These are phyloP conservation scores for Leavenworthia alabamica DNA, from an alignment of 345 rosid species.

Conservation along the genomic window DNA sequence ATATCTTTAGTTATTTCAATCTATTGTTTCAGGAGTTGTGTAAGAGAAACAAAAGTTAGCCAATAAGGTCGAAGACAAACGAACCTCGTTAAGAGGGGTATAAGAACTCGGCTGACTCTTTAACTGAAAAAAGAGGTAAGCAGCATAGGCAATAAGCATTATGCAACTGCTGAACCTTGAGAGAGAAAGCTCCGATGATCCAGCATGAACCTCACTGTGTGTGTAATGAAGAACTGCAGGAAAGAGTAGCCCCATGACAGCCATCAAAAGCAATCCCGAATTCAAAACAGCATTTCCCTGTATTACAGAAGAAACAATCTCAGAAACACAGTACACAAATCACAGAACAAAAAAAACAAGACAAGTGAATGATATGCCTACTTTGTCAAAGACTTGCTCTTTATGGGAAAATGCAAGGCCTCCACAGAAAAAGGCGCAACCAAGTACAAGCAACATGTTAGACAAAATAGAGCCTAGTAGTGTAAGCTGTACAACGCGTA, in stretches of 20 bases:
- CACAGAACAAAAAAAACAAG: not conserved
- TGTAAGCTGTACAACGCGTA: constrained; percentile 85
- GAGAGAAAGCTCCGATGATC: constrained; percentile 80
- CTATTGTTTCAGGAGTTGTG: not conserved
- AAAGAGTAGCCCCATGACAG: constrained; percentile 93
- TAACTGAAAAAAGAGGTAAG: constrained; percentile 80
- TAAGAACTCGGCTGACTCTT: constrained; percentile 49
- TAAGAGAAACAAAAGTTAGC: not conserved
- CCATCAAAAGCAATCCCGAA: constrained; percentile 92
- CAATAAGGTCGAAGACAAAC: constrained; percentile 12
- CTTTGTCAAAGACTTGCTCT: constrained; percentile 85
- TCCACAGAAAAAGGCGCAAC: constrained; percentile 89
- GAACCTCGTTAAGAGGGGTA: constrained; percentile 53
- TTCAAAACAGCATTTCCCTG: constrained; percentile 77
- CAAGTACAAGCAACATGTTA: constrained; percentile 94
- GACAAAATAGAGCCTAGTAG: constrained; percentile 87
- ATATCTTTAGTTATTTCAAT: not conserved
- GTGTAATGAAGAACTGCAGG: constrained; percentile 91
- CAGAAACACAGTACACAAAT: constrained; percentile 19
- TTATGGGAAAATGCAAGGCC: constrained; percentile 59
- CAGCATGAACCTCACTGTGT: constrained; percentile 78
- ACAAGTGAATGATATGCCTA: constrained; percentile 17
- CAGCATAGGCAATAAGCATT: constrained; percentile 84
- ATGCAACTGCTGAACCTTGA: constrained; percentile 94
- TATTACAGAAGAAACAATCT: constrained; percentile 26